These are phyloP conservation scores for Botrytis porri DNA, from an alignment of 2,329 filamentous ascomycete species.

Conservation along the genomic window DNA sequence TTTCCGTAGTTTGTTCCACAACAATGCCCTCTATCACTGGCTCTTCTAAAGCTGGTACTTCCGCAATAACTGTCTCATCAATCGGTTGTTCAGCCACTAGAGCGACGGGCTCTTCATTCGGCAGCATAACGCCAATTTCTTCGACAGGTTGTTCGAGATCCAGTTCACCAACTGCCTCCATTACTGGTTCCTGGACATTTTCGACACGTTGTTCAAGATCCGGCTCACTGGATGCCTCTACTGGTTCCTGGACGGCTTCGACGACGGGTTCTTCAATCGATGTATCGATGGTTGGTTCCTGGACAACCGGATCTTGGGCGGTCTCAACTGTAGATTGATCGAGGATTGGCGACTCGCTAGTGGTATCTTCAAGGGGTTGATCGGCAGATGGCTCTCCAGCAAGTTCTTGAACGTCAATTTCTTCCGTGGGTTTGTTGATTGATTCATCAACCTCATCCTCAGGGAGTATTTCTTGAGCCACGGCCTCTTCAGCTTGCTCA, in stretches of 20 bases:
- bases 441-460: too few species aligned
- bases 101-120: neutral
- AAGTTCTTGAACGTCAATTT: neutral
- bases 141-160: neutral
- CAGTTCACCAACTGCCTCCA: neutral
- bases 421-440: too few species aligned
- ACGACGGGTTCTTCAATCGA: too few species aligned
- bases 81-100: neutral
- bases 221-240: neutral
- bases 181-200: neutral
- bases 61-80: neutral
- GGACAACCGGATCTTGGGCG: neutral
- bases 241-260: neutral
- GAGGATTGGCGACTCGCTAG: neutral
- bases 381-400: neutral
- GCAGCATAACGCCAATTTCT: neutral
- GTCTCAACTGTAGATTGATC: neutral
- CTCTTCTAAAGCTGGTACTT: neutral
- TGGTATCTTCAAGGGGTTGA: neutral
- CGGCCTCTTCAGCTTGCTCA: slow-evolving; percentile 3
- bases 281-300: neutral
- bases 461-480: neutral
- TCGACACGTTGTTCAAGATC: neutral
- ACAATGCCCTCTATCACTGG: neutral
- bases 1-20: neutral